phyloP scores from a whole-genome alignment of 2,329 filamentous ascomycete species.

The Sporothrix luriei region DNA sequence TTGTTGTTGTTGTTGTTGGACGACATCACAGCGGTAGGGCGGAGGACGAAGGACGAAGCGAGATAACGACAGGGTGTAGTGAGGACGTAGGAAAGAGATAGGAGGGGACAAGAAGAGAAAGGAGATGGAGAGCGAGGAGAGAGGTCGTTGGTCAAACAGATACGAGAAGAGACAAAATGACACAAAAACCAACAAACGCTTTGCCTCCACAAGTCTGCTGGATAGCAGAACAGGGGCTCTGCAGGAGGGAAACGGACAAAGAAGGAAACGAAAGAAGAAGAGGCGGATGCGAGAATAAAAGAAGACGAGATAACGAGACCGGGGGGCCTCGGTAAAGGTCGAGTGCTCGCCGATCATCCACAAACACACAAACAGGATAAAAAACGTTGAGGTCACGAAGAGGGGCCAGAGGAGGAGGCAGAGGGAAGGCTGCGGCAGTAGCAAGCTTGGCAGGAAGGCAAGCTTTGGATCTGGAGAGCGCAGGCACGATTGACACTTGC shows the following conservation, averaged over 20 bases:
- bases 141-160: too few species aligned
- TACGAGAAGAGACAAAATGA: too few species aligned
- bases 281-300: neutral
- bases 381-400: constrained; percentile 9
- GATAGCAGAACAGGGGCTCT: constrained; percentile 18
- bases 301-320: neutral
- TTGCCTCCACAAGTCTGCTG: neutral
- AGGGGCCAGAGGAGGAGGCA: neutral
- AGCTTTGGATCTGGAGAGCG: constrained; percentile 21
- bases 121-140: neutral
- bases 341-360: constrained; percentile 10
- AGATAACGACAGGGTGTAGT: neutral
- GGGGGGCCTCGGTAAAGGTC: neutral
- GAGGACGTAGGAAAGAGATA: neutral
- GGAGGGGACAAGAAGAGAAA: neutral
- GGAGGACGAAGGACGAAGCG: neutral
- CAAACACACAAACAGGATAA: constrained; percentile 17
- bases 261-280: neutral
- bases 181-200: neutral
- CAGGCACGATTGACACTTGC: neutral
- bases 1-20: neutral
- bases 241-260: neutral
- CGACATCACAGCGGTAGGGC: constrained; percentile 22
- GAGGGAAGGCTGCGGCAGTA: constrained; percentile 22
- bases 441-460: constrained; percentile 7